phyloP scores from a whole-genome alignment of 495 filamentous ascomycete genomes.

The Podospora pseudopauciseta region DNA sequence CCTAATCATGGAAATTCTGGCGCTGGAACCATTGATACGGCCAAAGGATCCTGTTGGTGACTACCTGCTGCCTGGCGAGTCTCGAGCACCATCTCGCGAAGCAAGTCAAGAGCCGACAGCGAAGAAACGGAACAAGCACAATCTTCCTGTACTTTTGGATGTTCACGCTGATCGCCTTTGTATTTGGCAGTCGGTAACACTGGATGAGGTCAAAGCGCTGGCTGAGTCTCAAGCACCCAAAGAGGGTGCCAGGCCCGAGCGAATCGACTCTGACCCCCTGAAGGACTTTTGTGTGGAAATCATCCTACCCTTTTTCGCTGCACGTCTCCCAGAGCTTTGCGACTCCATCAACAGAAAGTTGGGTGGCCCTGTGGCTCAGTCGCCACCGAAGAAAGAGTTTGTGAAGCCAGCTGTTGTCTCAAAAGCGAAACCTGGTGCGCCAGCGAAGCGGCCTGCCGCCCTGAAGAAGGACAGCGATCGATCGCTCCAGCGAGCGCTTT shows the following conservation, averaged over 20 bases:
- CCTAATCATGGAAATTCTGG: conserved; percentile 80
- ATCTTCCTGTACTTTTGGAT: conserved; percentile 62
- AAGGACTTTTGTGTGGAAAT: conserved; percentile 87
- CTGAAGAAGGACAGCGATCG: conserved; percentile 54
- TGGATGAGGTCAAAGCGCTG: conserved; percentile 50
- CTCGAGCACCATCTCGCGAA: conserved; percentile 22
- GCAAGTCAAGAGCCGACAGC: conserved; percentile 23
- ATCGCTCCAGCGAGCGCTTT: conserved; percentile 66
- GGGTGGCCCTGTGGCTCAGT: conserved; percentile 66
- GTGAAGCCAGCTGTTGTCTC: conserved; percentile 36
- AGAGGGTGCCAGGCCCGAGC: conserved; percentile 31
- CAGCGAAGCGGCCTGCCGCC: conserved; percentile 48
- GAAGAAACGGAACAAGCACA: conserved; percentile 42
- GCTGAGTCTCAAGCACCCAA: conserved; percentile 44
- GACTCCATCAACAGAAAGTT: conserved; percentile 79
- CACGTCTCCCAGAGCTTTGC: conserved; percentile 77
- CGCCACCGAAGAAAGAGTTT: conserved; percentile 55
- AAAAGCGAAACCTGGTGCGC: conserved; percentile 53
- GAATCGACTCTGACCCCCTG: conserved; percentile 37
- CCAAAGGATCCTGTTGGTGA: conserved; percentile 37
- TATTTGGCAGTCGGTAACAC: conserved; percentile 88
- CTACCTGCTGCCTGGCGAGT: conserved; percentile 39
- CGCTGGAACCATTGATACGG: conserved; percentile 57
- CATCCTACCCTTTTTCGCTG: conserved; percentile 86
- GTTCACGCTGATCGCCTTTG: conserved; percentile 84